Evolutionary conservation across 371 early-diverging fungal species (phyloP).

Genomic region (Haplosporangium sp.): DNA sequence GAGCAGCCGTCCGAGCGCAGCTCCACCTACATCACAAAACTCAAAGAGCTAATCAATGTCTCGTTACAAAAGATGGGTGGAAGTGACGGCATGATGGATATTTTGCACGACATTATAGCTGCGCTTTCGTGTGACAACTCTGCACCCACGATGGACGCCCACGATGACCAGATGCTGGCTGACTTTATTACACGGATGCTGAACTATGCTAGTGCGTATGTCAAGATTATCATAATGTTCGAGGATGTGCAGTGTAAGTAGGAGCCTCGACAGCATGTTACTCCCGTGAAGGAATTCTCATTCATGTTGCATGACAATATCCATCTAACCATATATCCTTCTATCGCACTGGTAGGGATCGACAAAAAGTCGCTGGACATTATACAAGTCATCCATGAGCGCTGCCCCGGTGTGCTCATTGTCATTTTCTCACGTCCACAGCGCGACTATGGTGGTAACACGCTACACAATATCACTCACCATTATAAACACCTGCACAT

Average conservation of each 20-base stretch:
- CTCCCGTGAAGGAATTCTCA: neutral
- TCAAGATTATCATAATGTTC: constrained; percentile 61
- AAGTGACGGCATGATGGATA: constrained; percentile 48
- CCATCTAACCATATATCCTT: neutral
- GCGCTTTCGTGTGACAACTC: constrained; percentile 55
- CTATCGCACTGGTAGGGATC: constrained; percentile 56
- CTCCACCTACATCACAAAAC: constrained; percentile 17
- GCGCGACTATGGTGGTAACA: constrained; percentile 60
- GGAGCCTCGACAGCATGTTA: neutral
- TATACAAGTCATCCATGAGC: constrained; percentile 61
- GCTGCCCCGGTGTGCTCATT: constrained; percentile 59
- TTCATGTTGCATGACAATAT: too few species aligned
- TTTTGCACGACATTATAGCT: constrained; percentile 59
- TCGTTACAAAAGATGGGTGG: constrained; percentile 58
- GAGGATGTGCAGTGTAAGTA: constrained; percentile 71
- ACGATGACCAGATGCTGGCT: constrained; percentile 59
- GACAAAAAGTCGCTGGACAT: constrained; percentile 62
- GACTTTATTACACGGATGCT: constrained; percentile 60
- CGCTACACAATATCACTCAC: constrained; percentile 55
- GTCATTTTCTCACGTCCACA: constrained; percentile 64
- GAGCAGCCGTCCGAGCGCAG: neutral
- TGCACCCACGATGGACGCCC: constrained; percentile 44
- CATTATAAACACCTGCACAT: constrained; percentile 59
- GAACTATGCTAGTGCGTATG: constrained; percentile 60
- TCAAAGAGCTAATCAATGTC: constrained; percentile 21